These are phyloP conservation scores for Didymella exigua DNA, from an alignment of 2,329 filamentous ascomycete species.

Conservation along the genomic window DNA sequence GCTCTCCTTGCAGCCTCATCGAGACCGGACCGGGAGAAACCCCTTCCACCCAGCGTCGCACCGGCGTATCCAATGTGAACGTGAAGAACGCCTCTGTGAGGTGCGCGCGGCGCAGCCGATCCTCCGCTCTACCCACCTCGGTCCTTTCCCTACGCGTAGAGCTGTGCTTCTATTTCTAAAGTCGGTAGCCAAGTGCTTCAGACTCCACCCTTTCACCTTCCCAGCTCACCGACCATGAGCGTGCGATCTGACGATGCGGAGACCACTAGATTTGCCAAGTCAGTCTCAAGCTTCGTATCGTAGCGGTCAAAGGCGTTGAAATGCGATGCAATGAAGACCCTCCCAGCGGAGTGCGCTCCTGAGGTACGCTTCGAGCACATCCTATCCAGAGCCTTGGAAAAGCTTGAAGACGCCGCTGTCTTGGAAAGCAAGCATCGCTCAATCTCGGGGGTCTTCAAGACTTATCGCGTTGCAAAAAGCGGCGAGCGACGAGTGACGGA, in stretches of 20 bases:
- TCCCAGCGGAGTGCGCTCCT: constrained; percentile 3
- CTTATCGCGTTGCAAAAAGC: not conserved
- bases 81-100: constrained; percentile 32
- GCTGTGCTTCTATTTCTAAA: constrained; percentile 28
- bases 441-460: not conserved
- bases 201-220: constrained; percentile 57
- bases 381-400: not conserved
- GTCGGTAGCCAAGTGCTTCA: constrained; percentile 29
- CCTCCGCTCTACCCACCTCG: constrained; percentile 18
- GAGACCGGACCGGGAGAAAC: constrained; percentile 1
- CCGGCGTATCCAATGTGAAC: constrained; percentile 37
- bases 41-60: constrained; percentile 32
- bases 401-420: not conserved
- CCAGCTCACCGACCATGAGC: constrained; percentile 80
- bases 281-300: constrained; percentile 24
- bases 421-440: not conserved
- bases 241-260: constrained; percentile 89
- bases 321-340: constrained; percentile 8
- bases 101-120: constrained; percentile 25
- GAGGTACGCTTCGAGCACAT: not conserved
- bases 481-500: not conserved
- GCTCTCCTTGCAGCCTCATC: constrained; percentile 15
- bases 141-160: constrained; percentile 36
- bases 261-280: constrained; percentile 65
- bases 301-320: constrained; percentile 21